These are phyloP conservation scores for Bacterosira constricta DNA, from an alignment of 108 stramenopile genomes.

Conservation along the genomic window DNA sequence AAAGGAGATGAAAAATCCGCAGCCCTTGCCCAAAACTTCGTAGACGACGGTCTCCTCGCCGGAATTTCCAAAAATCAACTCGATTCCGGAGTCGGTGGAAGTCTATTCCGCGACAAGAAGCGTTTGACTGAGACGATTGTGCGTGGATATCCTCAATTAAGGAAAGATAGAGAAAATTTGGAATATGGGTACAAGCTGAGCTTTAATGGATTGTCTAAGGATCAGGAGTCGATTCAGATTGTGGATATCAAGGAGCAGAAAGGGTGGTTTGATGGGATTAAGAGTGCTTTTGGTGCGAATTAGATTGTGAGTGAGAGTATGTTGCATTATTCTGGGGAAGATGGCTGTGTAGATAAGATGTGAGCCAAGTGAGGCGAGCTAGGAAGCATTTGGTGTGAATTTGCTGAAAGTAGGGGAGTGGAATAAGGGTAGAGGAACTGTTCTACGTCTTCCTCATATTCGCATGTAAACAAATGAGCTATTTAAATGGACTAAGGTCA, in stretches of 20 bases:
- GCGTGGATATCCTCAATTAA: slow-evolving; percentile 76
- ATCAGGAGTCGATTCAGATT: slow-evolving; percentile 62
- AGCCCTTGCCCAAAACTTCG: slow-evolving; percentile 62
- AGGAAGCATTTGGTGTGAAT: no score
- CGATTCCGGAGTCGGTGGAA: slow-evolving; percentile 75
- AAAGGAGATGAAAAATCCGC: slow-evolving; percentile 88
- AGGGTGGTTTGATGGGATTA: slow-evolving; percentile 71
- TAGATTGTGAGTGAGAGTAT: background rate
- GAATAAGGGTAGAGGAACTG: background rate
- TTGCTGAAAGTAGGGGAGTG: background rate
- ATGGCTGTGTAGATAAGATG: no score
- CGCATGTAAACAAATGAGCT: no score
- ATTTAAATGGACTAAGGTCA: no score
- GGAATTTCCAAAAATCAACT: slow-evolving; percentile 85
- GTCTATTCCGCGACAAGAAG: slow-evolving; percentile 58
- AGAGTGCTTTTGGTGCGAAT: slow-evolving; percentile 62
- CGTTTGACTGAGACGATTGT: slow-evolving; percentile 69
- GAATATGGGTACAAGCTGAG: slow-evolving; percentile 86
- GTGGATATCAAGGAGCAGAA: slow-evolving; percentile 78
- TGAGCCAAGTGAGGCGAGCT: no score
- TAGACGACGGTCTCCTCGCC: slow-evolving; percentile 61
- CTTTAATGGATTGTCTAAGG: slow-evolving; percentile 67
- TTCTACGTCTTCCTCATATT: background rate
- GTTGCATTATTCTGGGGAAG: no score
- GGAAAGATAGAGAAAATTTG: slow-evolving; percentile 65